These are phyloP conservation scores for Punctularia strigosozonata DNA, from an alignment of 768 basidiomycete species.

Conservation along the genomic window DNA sequence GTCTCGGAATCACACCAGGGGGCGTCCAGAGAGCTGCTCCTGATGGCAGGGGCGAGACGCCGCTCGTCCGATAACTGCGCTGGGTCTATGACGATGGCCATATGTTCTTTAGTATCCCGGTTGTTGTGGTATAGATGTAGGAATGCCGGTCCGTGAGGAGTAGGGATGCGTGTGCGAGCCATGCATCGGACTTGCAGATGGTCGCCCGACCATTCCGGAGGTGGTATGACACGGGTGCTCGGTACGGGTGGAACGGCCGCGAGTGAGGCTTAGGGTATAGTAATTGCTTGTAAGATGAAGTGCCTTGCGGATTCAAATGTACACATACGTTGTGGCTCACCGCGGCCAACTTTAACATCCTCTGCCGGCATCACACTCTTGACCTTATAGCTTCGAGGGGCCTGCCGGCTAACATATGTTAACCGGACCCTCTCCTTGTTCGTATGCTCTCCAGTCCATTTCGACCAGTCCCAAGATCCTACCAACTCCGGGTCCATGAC, in stretches of 20 bases:
- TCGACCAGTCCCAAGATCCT: constrained; percentile 47
- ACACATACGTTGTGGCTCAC: too few relatives aligned
- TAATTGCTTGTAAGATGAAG: too few relatives aligned
- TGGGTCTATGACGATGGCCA: constrained; percentile 89
- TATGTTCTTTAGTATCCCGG: constrained; percentile 86
- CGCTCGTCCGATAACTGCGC: constrained; percentile 57
- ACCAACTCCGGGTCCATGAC: constrained; percentile 40
- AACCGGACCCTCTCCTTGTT: constrained; percentile 33
- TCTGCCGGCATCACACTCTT: constrained; percentile 15
- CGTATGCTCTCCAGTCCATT: constrained; percentile 34
- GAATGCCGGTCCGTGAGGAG: constrained; percentile 87
- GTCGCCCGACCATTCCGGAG: too few relatives aligned
- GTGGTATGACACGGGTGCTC: too few relatives aligned
- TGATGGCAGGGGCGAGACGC: constrained; percentile 40
- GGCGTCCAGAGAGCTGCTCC: constrained; percentile 71
- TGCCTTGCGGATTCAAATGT: too few relatives aligned
- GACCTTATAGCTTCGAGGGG: constrained; percentile 53
- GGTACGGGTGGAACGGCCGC: too few relatives aligned
- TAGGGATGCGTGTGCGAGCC: constrained; percentile 95
- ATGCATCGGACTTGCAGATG: constrained; percentile 80
- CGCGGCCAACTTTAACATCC: too few relatives aligned
- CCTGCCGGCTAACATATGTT: constrained; percentile 65
- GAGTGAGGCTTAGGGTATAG: too few relatives aligned
- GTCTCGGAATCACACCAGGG: constrained; percentile 81
- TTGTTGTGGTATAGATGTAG: constrained; percentile 93